These are phyloP conservation scores for Calocybe indica DNA, from an alignment of 768 basidiomycete species.

Conservation along the genomic window DNA sequence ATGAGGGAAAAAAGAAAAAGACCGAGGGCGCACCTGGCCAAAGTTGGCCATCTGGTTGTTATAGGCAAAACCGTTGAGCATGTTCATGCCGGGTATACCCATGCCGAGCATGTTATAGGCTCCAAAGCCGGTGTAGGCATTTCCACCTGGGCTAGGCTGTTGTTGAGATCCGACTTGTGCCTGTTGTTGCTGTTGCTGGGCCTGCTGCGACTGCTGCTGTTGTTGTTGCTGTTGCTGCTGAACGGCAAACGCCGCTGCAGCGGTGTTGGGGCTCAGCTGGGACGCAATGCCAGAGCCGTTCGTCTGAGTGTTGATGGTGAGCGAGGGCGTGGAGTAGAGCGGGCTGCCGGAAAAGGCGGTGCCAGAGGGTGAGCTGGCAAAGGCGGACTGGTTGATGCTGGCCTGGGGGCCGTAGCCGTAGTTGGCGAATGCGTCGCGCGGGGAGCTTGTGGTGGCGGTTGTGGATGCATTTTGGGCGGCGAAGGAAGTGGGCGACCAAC, in stretches of 20 bases:
- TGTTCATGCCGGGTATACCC: conserved; percentile 70
- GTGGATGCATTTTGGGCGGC: conserved; percentile 30
- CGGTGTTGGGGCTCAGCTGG: conserved; percentile 66
- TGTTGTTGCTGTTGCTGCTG: conserved; percentile 29
- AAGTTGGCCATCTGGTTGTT: conserved; percentile 65
- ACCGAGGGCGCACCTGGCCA: conserved; percentile 40
- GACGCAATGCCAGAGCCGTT: conserved; percentile 44
- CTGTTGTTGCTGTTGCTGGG: conserved; percentile 40
- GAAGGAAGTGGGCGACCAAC: conserved; percentile 70
- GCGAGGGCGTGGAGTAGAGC: conserved; percentile 68
- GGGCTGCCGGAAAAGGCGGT: conserved; percentile 47
- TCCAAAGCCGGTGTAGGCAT: conserved; percentile 52
- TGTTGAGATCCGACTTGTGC: conserved; percentile 36
- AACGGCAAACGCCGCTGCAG: conserved; percentile 41
- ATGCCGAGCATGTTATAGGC: conserved; percentile 78
- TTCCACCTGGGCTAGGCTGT: conserved; percentile 40
- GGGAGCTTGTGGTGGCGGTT: conserved; percentile 27
- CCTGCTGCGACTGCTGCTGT: conserved; percentile 33
- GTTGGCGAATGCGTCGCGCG: conserved; percentile 75
- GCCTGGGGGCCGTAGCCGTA: conserved; percentile 83
- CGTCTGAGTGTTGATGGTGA: conserved; percentile 59
- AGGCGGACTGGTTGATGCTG: conserved; percentile 50
- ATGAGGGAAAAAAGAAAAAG: conserved; percentile 5
- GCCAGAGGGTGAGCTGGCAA: conserved; percentile 41
- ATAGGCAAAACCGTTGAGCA: conserved; percentile 71